Base-by-base conservation (phyloP, 2,329 filamentous ascomycete species). In the Penicillium polonicum region DNA sequence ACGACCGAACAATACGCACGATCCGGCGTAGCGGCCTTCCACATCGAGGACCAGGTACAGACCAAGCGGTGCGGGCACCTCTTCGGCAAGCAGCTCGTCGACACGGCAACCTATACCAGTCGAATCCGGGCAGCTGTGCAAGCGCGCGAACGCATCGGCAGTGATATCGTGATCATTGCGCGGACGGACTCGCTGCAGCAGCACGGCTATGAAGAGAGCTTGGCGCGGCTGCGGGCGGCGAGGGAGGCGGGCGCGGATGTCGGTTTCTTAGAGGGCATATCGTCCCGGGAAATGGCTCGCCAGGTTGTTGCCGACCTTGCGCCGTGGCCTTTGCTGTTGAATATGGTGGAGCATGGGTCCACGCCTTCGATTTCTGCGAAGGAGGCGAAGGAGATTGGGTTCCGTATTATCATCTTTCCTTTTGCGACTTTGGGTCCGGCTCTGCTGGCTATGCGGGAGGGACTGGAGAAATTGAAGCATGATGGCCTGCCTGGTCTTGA, bases 31-130 rank as follows among this genome's bases (percentile, higher is more conserved):
- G 83, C 83, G 1, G 83, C 76, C 10, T 75, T 85, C 44, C 83
- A 85, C 66, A 78, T 85, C 62, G 83, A 85, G 69, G 83, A 85
- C 68, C 81, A 85, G 66, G 77, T 84, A 8, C 74, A 75, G 59
- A 75, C 72, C 17, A 78, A 78, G 56, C 70, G 74, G 19, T 78
- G 76, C 57, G 75, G 76, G 2, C 74, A 78, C 52, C 70, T 78
- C 0, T 69, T 65, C 2, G 75, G 74, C 38, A 78, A 78, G 60
- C 67, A 73, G 38, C 70, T 78, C 9, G 75, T 77, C 25, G 72
- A 72, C 45, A 61, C 54, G 0, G 65, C 68, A 2, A 72, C 70
- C 2, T 77, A 71, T 55, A 65, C 68, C 38, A 71, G 67, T 9
- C 70, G 75, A 5, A 74, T 78, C 45, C 71, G 74, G 17, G 74